Conservation (phyloP, 345 rosid genomes). For the Durio zibethinus region DNA sequence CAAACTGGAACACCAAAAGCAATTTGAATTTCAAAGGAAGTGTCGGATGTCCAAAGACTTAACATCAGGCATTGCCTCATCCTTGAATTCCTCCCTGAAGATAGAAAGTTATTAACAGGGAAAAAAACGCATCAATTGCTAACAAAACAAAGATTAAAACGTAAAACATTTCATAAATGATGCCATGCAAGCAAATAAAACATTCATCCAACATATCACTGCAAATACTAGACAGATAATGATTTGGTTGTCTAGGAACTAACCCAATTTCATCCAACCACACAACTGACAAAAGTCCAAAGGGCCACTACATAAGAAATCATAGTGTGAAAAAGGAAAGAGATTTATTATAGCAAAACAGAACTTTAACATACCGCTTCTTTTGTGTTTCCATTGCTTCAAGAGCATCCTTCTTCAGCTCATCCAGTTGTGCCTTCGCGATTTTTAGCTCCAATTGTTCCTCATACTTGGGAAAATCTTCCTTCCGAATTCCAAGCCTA, state of each 20-base stretch:
- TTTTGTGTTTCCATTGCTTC: constrained; percentile 92
- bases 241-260: not conserved
- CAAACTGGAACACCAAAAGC: not conserved
- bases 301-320: not conserved
- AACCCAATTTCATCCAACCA: not conserved
- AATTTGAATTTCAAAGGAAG: constrained; percentile 38
- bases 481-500: constrained; percentile 85
- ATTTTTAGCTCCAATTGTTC: constrained; percentile 74
- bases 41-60: constrained; percentile 90
- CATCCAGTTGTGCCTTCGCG: constrained; percentile 74
- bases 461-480: constrained; percentile 90
- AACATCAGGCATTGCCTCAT: constrained; percentile 69
- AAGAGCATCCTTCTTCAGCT: constrained; percentile 80
- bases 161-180: not conserved
- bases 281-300: not conserved
- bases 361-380: constrained; percentile 51
- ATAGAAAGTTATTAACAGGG: not conserved
- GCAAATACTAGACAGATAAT: not conserved
- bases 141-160: not conserved
- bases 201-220: not conserved
- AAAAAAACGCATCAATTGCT: not conserved
- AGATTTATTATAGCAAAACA: not conserved
- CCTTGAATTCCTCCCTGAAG: constrained; percentile 90
- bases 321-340: not conserved
- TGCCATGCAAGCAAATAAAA: not conserved